These are phyloP conservation scores for Euphrasia confusa DNA, from an alignment of 257 asterid genomes.

Conservation along the genomic window DNA sequence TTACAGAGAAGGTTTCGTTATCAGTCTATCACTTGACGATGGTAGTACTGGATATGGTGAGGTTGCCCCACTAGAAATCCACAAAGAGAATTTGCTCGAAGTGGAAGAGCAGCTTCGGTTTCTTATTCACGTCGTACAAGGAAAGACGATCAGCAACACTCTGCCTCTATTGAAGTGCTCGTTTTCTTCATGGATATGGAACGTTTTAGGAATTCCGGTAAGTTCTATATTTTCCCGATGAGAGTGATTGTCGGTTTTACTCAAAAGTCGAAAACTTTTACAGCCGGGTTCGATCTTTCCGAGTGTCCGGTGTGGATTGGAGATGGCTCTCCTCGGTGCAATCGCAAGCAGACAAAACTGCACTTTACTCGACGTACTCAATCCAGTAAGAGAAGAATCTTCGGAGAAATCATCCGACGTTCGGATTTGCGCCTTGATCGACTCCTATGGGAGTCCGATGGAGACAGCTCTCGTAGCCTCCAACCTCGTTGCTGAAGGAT, in stretches of 20 bases:
- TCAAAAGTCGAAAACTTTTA: slow-evolving; percentile 11
- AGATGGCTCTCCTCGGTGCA: slow-evolving; percentile 88
- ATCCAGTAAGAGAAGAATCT: slow-evolving; percentile 38
- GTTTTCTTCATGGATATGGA: slow-evolving; percentile 87
- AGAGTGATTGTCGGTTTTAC: background rate
- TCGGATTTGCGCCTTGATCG: slow-evolving; percentile 79
- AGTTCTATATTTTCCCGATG: slow-evolving; percentile 13
- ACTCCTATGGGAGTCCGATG: slow-evolving; percentile 61
- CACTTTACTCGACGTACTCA: slow-evolving; percentile 56
- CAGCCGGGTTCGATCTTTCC: slow-evolving; percentile 85
- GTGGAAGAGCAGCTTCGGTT: slow-evolving; percentile 90
- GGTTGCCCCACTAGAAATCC: slow-evolving; percentile 98
- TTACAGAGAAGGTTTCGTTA: slow-evolving; percentile 81
- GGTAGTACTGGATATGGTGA: slow-evolving; percentile 88
- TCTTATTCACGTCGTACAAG: slow-evolving; percentile 62
- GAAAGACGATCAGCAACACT: slow-evolving; percentile 45
- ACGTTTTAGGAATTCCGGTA: slow-evolving; percentile 76
- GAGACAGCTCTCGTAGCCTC: slow-evolving; percentile 72
- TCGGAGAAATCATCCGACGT: slow-evolving; percentile 40
- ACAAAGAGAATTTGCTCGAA: slow-evolving; percentile 62
- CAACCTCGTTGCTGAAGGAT: slow-evolving; percentile 71
- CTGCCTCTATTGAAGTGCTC: slow-evolving; percentile 71
- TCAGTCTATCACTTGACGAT: slow-evolving; percentile 65
- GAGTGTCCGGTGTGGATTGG: slow-evolving; percentile 91
- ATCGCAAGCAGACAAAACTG: slow-evolving; percentile 62